Evolutionary conservation across 352 stramenopile species (phyloP).

Genomic region (Pythium utonaiense): DNA sequence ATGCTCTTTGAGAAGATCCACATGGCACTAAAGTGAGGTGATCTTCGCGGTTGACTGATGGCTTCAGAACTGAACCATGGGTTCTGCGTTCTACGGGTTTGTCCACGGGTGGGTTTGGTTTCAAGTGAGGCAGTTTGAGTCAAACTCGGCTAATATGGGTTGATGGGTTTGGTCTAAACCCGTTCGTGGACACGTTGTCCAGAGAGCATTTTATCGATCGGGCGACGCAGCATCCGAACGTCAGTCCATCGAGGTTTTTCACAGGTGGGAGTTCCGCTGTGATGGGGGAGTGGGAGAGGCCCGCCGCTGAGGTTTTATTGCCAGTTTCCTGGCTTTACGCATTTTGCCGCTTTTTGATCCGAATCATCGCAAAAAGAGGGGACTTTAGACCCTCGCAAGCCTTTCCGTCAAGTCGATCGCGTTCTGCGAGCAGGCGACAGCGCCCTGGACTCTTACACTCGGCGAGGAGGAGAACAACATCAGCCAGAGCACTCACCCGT

Average conservation of each 20-base stretch:
- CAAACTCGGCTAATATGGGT: not conserved
- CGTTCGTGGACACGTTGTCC: conserved; percentile 16
- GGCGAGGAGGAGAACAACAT: not conserved
- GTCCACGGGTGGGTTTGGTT: not conserved
- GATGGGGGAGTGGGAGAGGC: too few species aligned
- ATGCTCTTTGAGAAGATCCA: not conserved
- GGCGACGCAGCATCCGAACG: conserved; percentile 7
- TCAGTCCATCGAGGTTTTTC: conserved; percentile 20
- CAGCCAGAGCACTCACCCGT: not conserved
- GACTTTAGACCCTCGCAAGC: not conserved
- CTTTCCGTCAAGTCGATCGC: not conserved
- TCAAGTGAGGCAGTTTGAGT: not conserved
- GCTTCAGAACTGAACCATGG: conserved; percentile 15
- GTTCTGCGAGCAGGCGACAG: conserved; percentile 18
- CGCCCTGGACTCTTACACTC: not conserved
- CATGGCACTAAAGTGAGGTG: conserved; percentile 1
- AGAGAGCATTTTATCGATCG: not conserved
- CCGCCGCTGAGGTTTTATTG: conserved; percentile 9
- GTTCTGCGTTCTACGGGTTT: not conserved
- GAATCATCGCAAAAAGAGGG: conserved; percentile 9
- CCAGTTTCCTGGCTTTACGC: not conserved
- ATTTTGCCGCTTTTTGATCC: conserved; percentile 9
- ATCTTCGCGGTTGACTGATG: not conserved
- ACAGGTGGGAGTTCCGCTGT: not conserved
- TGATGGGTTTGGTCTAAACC: not conserved